Evolutionary conservation across 805 yeast genomes (phyloP), one percentile per base, ranked within the genome.

Genomic region (Blastobotrys attinorum): DNA sequence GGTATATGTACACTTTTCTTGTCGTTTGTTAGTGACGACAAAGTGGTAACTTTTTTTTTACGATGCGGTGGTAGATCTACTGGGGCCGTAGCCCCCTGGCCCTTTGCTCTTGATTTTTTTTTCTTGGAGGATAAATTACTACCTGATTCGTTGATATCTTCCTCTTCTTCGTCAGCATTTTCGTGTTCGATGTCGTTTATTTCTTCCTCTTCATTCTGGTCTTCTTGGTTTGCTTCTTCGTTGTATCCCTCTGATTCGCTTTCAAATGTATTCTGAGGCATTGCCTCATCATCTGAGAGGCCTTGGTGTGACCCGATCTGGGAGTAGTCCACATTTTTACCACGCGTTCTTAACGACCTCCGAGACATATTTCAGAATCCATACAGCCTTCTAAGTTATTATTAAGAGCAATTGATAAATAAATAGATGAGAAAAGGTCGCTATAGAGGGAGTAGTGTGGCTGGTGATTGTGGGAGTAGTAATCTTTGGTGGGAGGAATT

Each of bases 301-400:
- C 44, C 53, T 4, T 38, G 45, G 11, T 45, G 31, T 3, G 41
- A 18, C 25, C 43, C 53, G 16, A 51, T 10, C 18, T 42, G 22
- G 17, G 53, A 44, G 36, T 53, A 53, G 37, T 51, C 47, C n/a
- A 53, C 40, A 16, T 31, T 34, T 23, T 32, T 25, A 11, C 10
- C 29, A 25, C 37, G 23, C 34, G 34, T 18, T 40, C 39, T 16
- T 53, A 29, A 5, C 42, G 39, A 11, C 53, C 49, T 37, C 34
- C 46, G 45, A 29, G 40, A 39, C 48, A 45, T 47, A 34, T 33
- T 31, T 22, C n/a, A n/a, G n/a, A n/a, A n/a, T n/a, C n/a, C n/a
- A n/a, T n/a, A n/a, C n/a, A n/a, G n/a, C n/a, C n/a, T n/a, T n/a
- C n/a, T n/a, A n/a, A n/a, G n/a, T n/a, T n/a, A n/a, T n/a, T n/a